Conservation (phyloP, 345 rosid species). For the Eucalyptus erythrocorys region DNA sequence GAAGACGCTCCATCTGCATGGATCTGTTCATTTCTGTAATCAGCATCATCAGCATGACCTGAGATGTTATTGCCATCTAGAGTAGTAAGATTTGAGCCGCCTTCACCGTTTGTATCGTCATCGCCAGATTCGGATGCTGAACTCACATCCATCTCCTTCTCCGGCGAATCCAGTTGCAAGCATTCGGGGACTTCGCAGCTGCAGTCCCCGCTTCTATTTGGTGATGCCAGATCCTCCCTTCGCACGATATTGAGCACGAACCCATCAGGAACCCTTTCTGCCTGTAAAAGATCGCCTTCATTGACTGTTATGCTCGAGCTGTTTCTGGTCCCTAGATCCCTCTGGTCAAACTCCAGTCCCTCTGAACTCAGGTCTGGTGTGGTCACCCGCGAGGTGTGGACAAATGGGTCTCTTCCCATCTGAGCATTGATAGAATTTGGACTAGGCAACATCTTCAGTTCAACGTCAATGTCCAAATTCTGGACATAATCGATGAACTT, state of each 20-base stretch:
- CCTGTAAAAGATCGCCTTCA: constrained; percentile 82
- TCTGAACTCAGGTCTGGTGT: constrained; percentile 29
- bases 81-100: background rate
- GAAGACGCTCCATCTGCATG: background rate
- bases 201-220: constrained; percentile 15
- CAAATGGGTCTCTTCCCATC: constrained; percentile 24
- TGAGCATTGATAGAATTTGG: constrained; percentile 26
- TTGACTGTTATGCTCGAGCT: constrained; percentile 50
- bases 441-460: constrained; percentile 24
- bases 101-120: background rate
- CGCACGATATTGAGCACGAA: constrained; percentile 64
- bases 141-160: constrained; percentile 48
- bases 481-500: constrained; percentile 71
- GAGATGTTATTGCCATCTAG: background rate
- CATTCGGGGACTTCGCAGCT: constrained; percentile 44
- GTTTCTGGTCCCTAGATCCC: constrained; percentile 21
- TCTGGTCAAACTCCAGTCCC: constrained; percentile 19
- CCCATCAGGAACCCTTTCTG: constrained; percentile 60
- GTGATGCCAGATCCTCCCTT: constrained; percentile 37
- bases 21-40: background rate
- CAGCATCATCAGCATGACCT: background rate
- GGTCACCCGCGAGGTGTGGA: constrained; percentile 21
- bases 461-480: constrained; percentile 47
- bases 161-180: constrained; percentile 57
- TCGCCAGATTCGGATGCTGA: constrained; percentile 61